Evolutionary conservation across 768 basidiomycete species (phyloP).

Genomic region (Tulasnella calospora): DNA sequence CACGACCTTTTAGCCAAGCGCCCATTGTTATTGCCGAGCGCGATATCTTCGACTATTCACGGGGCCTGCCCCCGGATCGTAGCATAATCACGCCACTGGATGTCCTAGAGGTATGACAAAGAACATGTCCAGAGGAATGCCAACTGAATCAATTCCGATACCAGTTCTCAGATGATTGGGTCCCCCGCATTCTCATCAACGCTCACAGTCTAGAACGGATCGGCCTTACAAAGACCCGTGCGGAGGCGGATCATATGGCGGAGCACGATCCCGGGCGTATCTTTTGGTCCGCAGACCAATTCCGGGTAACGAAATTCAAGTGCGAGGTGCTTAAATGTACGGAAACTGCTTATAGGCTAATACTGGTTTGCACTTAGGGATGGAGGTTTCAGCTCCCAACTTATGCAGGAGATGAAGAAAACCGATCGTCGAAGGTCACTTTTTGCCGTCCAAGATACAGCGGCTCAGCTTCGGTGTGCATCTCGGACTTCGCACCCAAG

Average conservation of each 20-base stretch:
- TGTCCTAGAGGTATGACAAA: slow-evolving; percentile 63
- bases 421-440: slow-evolving; percentile 41
- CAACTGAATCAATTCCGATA: slow-evolving; percentile 14
- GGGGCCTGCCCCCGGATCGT: slow-evolving; percentile 59
- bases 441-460: slow-evolving; percentile 51
- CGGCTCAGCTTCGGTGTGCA: slow-evolving; percentile 47
- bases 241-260: slow-evolving; percentile 52
- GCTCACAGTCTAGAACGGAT: slow-evolving; percentile 62
- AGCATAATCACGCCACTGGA: slow-evolving; percentile 70
- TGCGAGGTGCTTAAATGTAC: slow-evolving; percentile 37
- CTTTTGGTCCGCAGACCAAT: slow-evolving; percentile 61
- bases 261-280: slow-evolving; percentile 46
- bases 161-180: slow-evolving; percentile 69
- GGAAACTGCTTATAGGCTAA: not conserved
- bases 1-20: slow-evolving; percentile 41
- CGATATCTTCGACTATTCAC: slow-evolving; percentile 75
- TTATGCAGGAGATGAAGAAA: slow-evolving; percentile 35
- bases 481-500: not conserved
- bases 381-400: slow-evolving; percentile 58
- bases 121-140: not conserved
- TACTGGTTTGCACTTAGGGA: slow-evolving; percentile 43
- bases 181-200: slow-evolving; percentile 79
- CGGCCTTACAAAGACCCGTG: slow-evolving; percentile 60
- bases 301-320: slow-evolving; percentile 61
- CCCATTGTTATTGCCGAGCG: slow-evolving; percentile 60